Evolutionary conservation across 208 protist genomes (phyloP), one percentile per base, ranked within the genome.

Genomic region (Crithidia sp.): DNA sequence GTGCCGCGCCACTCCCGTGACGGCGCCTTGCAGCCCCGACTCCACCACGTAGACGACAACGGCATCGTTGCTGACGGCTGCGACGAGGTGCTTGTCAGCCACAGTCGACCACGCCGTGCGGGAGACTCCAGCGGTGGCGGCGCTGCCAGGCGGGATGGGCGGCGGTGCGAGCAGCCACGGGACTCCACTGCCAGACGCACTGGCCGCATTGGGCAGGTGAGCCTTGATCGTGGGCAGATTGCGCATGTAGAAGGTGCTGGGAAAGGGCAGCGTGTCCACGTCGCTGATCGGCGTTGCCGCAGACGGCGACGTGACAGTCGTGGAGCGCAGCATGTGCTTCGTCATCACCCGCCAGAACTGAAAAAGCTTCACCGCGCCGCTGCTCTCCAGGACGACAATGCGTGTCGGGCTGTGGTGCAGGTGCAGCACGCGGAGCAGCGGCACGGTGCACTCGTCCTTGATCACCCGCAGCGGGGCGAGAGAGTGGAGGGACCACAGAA

Each of bases 291-390:
- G 75, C 19, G 67, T 77, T 4, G 64, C 44, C 9, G 67, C 41
- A 7, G 58, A 57, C 5, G 71, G 47, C 12, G 74, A n/a, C 28
- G 45, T 69, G 17, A 94, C 40, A 14, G 80, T 77, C 8, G 72
- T 80, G 39, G 76, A 65, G 53, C 90, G 83, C 53, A 87, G 69
- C 57, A 88, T 67, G 39, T 76, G 67, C 63, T 81, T 84, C 14
- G 68, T 61, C 69, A 95, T 71, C 5, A 91, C 74, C 7, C 77
- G 81, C 17, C 83, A 82, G 50, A 88, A 90, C 37, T 80, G 82
- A 19, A 92, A 67, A 5, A 91, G 45, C 37, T 76, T 80, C 36
- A 90, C 65, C 41, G 58, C 74, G 9, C 87, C 87, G 49, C 40
- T 71, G 47, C 73, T 78, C 44, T 83, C 82, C 14, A 95, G 54